Evolutionary conservation across 116 monocot species (phyloP).

Genomic region (Dioscorea cayenensis): DNA sequence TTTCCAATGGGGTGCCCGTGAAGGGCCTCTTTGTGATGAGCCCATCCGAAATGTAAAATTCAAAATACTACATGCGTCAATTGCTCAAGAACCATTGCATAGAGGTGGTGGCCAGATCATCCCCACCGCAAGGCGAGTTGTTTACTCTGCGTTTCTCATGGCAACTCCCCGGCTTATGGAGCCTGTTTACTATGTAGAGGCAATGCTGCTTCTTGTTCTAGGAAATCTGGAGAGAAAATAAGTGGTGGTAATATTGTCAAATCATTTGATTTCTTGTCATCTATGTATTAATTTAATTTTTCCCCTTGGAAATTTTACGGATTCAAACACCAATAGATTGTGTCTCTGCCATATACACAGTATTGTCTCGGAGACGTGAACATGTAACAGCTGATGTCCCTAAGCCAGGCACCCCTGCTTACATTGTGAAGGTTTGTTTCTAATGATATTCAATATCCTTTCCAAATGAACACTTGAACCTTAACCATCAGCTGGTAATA

Average conservation of each 20-base stretch:
- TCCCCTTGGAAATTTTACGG: constrained; percentile 19
- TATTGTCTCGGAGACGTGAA: constrained; percentile 78
- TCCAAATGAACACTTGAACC: no score
- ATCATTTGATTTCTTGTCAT: neutral
- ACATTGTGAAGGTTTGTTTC: constrained; percentile 78
- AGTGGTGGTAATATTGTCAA: neutral
- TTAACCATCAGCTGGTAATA: neutral
- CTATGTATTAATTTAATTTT: neutral
- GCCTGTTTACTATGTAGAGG: constrained; percentile 98
- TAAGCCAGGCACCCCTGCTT: constrained; percentile 93
- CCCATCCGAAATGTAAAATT: constrained; percentile 98
- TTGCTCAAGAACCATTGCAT: constrained; percentile 87
- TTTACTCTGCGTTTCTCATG: constrained; percentile 87
- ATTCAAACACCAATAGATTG: constrained; percentile 99
- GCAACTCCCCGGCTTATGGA: constrained; percentile 97
- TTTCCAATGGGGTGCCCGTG: constrained; percentile 98
- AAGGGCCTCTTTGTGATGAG: constrained; percentile 98
- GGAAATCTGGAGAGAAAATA: neutral
- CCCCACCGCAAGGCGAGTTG: constrained; percentile 91
- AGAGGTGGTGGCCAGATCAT: constrained; percentile 97
- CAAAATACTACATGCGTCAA: constrained; percentile 84
- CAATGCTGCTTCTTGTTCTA: constrained; percentile 11
- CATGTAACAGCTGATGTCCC: constrained; percentile 95
- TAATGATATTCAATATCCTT: neutral
- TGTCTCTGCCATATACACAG: constrained; percentile 94